A percentile compares a stretch with the other conserved stretches of the same genome.
phyloP scores from a whole-genome alignment of 345 rosid species.

The Ceriops tagal region DNA sequence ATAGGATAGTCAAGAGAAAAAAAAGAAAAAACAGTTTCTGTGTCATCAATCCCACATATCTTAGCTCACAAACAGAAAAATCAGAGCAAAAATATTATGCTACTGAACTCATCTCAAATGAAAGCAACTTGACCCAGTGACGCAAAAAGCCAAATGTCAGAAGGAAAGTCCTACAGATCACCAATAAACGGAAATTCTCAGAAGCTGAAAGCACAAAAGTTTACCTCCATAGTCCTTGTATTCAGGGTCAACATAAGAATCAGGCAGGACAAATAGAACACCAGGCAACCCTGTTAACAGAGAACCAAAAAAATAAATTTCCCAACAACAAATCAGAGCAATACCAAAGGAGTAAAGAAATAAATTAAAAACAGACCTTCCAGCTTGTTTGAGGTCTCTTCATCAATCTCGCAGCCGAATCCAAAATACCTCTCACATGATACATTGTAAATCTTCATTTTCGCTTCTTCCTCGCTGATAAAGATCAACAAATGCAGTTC shows the following conservation, averaged over 20 bases:
- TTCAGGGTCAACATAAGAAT: slow-evolving; percentile 91
- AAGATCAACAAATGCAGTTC: neutral
- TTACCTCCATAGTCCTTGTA: slow-evolving; percentile 95
- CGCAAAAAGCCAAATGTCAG: neutral
- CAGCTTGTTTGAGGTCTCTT: slow-evolving; percentile 90
- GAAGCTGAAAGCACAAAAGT: slow-evolving; percentile 1
- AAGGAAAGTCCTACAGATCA: neutral
- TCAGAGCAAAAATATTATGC: too few species aligned
- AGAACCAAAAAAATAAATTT: neutral
- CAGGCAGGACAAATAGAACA: slow-evolving; percentile 88
- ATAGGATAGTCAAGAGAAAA: too few species aligned
- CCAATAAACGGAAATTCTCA: neutral
- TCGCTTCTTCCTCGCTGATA: slow-evolving; percentile 86
- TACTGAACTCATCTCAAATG: too few species aligned
- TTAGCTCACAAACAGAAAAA: too few species aligned
- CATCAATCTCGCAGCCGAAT: slow-evolving; percentile 93
- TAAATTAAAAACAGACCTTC: slow-evolving; percentile 46
- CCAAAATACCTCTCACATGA: slow-evolving; percentile 95
- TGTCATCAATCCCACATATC: too few species aligned
- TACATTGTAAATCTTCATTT: slow-evolving; percentile 82
- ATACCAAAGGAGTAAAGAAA: neutral
- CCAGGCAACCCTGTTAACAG: slow-evolving; percentile 74
- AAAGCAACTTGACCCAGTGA: too few species aligned
- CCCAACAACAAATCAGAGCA: neutral
- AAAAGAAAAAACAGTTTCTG: too few species aligned